Evolutionary conservation across 2,329 filamentous ascomycete species (phyloP), one percentile per base, ranked within the genome.

Genomic region (Byssoonygena ceratinophila): DNA sequence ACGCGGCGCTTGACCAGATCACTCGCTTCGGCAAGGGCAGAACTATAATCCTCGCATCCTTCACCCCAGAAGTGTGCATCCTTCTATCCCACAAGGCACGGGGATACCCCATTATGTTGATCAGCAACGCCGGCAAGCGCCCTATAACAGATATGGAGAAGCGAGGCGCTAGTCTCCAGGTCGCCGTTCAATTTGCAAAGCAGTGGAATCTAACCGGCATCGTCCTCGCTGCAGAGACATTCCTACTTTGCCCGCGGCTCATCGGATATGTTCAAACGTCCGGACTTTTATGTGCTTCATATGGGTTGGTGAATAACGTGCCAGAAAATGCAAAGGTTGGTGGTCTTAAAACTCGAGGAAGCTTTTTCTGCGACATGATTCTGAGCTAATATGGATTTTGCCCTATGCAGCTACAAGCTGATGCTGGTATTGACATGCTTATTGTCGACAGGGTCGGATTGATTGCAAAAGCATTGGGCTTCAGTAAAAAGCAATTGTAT

Each of bases 181-280:
- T 59, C 20, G 70, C 66, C 1, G 58, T 71, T 16, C 59, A 59
- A n/a, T 72, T 72, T 54, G 69, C 70, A 12, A 61, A 59, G 37
- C 52, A 58, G 31, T 73, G 69, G 69, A 59, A 60, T 5, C 59
- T 73, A 8, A 46, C 61, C 5, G 71, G 71, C 0, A 53, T 73
- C 27, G 65, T 71, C 16, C 58, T 69, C 16, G 62, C 63, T 1
- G 65, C 64, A 4, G 66, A 73, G 43, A 54, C 64, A 39, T 57
- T 72, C n/a, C 43, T 71, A 5, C 44, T 65, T 4, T 69, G 64
- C 23, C 70, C 70, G 2, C 54, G 63, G 48, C 60, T 72, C 14
- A 59, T 71, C n/a, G 41, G 51, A 3, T 60, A 64, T 32, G 65
- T 68, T 4, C 68, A 66, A 58, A 56, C 41, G n/a, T 53, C 54